Evolutionary conservation across 164 flowering plant genomes (phyloP).

Genomic region (Santalum album): DNA sequence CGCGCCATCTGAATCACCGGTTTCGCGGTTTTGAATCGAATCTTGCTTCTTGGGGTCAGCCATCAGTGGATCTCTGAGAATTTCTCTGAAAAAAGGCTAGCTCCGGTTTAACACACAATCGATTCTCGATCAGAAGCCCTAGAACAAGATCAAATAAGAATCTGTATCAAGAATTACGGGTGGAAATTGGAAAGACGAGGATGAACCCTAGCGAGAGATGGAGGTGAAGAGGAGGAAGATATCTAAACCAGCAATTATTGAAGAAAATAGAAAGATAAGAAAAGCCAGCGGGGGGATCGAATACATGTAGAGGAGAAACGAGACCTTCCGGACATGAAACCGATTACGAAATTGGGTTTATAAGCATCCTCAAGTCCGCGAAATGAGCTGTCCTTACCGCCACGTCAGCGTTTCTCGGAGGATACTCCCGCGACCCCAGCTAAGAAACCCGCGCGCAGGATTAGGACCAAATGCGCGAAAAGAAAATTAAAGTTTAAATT

Average conservation of each 20-base stretch:
- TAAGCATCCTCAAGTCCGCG: not conserved
- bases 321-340: not conserved
- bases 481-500: too few species aligned
- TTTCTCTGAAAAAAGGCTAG: not conserved
- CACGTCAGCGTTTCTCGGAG: not conserved
- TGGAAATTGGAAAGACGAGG: not conserved
- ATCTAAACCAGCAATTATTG: too few species aligned
- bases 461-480: too few species aligned
- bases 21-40: conserved; percentile 11
- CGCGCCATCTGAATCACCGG: conserved; percentile 13
- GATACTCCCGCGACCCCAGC: too few species aligned
- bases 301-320: not conserved
- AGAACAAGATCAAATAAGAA: not conserved
- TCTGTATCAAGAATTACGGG: too few species aligned
- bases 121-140: not conserved
- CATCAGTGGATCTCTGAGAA: conserved; percentile 18
- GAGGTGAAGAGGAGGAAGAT: too few species aligned
- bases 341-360: not conserved
- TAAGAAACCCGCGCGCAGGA: too few species aligned
- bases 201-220: too few species aligned
- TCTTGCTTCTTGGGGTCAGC: conserved; percentile 22
- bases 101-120: not conserved
- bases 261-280: not conserved
- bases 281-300: not conserved
- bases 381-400: not conserved